These are phyloP conservation scores for Candida oleophila DNA, from an alignment of 805 yeast genomes.

Conservation along the genomic window DNA sequence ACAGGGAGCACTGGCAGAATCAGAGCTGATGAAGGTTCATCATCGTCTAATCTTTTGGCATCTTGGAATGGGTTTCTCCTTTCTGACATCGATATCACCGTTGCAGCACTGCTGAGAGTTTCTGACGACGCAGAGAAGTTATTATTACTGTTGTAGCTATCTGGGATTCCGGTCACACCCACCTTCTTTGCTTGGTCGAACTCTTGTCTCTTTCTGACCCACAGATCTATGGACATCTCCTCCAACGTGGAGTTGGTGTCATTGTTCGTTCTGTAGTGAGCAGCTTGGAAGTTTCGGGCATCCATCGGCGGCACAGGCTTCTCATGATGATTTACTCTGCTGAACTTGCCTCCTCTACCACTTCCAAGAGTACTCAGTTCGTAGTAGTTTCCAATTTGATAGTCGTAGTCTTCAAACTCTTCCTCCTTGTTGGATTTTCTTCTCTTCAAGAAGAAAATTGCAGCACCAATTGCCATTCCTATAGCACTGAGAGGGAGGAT, in stretches of 20 bases:
- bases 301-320: too few relatives aligned
- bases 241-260: constrained; percentile 42
- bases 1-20: neutral
- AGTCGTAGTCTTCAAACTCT: constrained; percentile 24
- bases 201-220: constrained; percentile 51
- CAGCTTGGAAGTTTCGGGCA: neutral
- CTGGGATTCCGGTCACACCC: constrained; percentile 6
- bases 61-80: constrained; percentile 2
- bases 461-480: constrained; percentile 12
- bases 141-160: constrained; percentile 10
- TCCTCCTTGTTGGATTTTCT: constrained; percentile 17
- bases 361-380: constrained; percentile 15
- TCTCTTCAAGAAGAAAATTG: constrained; percentile 16
- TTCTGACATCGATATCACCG: neutral
- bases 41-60: neutral
- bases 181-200: constrained; percentile 30
- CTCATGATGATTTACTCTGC: neutral
- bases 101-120: constrained; percentile 13
- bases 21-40: neutral
- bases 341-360: neutral
- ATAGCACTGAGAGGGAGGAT: constrained; percentile 33
- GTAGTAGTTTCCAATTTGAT: constrained; percentile 31
- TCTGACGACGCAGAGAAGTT: constrained; percentile 33
- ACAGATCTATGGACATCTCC: constrained; percentile 49
- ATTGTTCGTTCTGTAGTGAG: constrained; percentile 10